Percentiles rank a stretch among this genome's conserved stretches.
phyloP scores from a whole-genome alignment of 371 early-diverging fungal species.

The Mortierella sp. region DNA sequence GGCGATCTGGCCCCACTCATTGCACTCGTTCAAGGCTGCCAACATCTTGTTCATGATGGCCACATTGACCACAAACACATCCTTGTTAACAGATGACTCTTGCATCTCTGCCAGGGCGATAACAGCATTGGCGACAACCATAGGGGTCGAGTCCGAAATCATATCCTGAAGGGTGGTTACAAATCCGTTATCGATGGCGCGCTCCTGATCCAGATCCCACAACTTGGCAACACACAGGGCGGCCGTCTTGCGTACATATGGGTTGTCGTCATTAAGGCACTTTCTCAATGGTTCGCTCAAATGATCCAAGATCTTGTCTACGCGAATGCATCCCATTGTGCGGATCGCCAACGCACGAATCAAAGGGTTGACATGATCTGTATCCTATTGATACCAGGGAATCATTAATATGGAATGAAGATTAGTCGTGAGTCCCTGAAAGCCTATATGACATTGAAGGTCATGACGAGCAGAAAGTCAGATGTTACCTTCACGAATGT shows the following conservation, averaged over 20 bases:
- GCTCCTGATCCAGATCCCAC: slow-evolving; percentile 82
- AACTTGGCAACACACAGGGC: slow-evolving; percentile 82
- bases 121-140: slow-evolving; percentile 97
- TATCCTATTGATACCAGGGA: slow-evolving; percentile 74
- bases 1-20: slow-evolving; percentile 60
- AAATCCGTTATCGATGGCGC: slow-evolving; percentile 88
- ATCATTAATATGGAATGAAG: background rate
- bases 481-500: slow-evolving; percentile 73
- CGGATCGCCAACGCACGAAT: slow-evolving; percentile 98
- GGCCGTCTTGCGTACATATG: slow-evolving; percentile 82
- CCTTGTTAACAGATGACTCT: slow-evolving; percentile 79
- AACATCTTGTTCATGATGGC: slow-evolving; percentile 89
- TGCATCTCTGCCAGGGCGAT: slow-evolving; percentile 95
- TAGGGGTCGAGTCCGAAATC: slow-evolving; percentile 94
- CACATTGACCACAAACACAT: slow-evolving; percentile 86
- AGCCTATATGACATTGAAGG: background rate
- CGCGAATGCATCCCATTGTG: slow-evolving; percentile 83
- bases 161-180: slow-evolving; percentile 89
- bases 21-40: slow-evolving; percentile 97
- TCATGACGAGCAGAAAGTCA: background rate
- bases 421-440: background rate
- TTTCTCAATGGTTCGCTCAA: slow-evolving; percentile 90
- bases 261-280: slow-evolving; percentile 83
- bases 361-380: slow-evolving; percentile 93
- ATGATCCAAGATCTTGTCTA: slow-evolving; percentile 92